A percentile compares a stretch with the other conserved stretches of the same genome.
Evolutionary conservation across 345 rosid species (phyloP).

Genomic region (Hibiscus mutabilis): DNA sequence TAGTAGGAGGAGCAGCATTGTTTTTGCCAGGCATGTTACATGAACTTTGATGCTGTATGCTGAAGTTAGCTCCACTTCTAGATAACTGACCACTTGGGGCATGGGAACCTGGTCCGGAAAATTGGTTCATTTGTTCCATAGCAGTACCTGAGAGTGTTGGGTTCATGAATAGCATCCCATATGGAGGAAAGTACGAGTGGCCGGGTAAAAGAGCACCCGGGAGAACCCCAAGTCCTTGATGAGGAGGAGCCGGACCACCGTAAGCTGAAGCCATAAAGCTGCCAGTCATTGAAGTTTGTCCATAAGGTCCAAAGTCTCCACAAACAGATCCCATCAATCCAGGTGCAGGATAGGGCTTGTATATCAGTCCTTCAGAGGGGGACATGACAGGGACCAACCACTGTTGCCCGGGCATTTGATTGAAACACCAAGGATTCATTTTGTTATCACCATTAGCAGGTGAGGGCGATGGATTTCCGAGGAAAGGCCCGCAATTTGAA

Average conservation of each 20-base stretch:
- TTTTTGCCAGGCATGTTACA: conserved; percentile 25
- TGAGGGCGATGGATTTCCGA: conserved; percentile 23
- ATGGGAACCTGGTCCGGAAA: conserved; percentile 24
- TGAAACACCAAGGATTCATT: conserved; percentile 38
- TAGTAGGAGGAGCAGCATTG: conserved; percentile 23
- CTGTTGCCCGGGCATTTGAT: conserved; percentile 45
- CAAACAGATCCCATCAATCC: conserved; percentile 40
- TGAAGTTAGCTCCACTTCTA: conserved; percentile 32
- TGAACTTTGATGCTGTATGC: conserved; percentile 37
- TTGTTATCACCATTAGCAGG: conserved; percentile 21
- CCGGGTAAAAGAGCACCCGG: conserved; percentile 42
- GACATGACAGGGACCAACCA: conserved; percentile 91
- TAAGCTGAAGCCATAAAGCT: conserved; percentile 36
- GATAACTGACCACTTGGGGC: conserved; percentile 27
- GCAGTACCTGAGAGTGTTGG: conserved; percentile 33
- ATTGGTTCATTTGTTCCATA: conserved; percentile 43
- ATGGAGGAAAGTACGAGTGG: conserved; percentile 62
- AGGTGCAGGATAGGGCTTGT: conserved; percentile 66
- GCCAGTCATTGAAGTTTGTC: conserved; percentile 37
- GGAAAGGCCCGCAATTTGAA: conserved; percentile 30
- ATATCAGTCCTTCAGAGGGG: conserved; percentile 82
- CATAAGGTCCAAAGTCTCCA: conserved; percentile 49
- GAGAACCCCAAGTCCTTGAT: conserved; percentile 36
- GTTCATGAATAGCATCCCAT: conserved; percentile 48
- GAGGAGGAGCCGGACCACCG: conserved; percentile 35